Evolutionary conservation across 805 yeast species (phyloP).

Genomic region (Lachancea thermotolerans): DNA sequence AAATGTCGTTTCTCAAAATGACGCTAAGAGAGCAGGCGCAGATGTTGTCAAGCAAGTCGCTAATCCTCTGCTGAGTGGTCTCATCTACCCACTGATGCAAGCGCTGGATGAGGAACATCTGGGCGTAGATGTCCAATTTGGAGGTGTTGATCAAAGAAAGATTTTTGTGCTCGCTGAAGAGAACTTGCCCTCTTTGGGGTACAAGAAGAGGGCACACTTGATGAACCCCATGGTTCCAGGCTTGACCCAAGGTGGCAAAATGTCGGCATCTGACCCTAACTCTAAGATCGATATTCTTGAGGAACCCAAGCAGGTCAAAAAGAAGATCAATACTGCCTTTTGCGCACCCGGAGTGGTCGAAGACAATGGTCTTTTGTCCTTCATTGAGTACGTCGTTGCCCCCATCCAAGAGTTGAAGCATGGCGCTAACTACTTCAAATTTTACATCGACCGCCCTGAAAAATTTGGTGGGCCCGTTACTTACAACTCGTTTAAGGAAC

Average conservation of each 20-base stretch:
- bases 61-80: conserved; percentile 86
- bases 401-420: conserved; percentile 78
- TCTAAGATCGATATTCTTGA: conserved; percentile 92
- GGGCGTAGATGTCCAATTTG: conserved; percentile 88
- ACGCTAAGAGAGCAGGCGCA: conserved; percentile 98
- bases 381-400: conserved; percentile 73
- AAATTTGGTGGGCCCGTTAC: conserved; percentile 91
- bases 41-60: conserved; percentile 98
- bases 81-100: conserved; percentile 97
- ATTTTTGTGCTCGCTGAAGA: conserved; percentile 96
- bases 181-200: conserved; percentile 76
- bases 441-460: conserved; percentile 85
- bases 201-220: conserved; percentile 95
- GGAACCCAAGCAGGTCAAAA: conserved; percentile 78
- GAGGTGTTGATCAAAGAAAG: conserved; percentile 98
- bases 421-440: conserved; percentile 52
- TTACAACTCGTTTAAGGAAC: conserved; percentile 57
- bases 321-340: conserved; percentile 87
- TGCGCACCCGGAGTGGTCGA: conserved; percentile 93
- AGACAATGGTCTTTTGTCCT: conserved; percentile 85
- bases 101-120: conserved; percentile 92
- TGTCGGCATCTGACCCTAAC: conserved; percentile 98
- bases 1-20: conserved; percentile 84
- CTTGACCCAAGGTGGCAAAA: conserved; percentile 91
- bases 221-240: conserved; percentile 99